Evolutionary conservation across 331 rosid species (phyloP).

Genomic region (Quercus lobata): DNA sequence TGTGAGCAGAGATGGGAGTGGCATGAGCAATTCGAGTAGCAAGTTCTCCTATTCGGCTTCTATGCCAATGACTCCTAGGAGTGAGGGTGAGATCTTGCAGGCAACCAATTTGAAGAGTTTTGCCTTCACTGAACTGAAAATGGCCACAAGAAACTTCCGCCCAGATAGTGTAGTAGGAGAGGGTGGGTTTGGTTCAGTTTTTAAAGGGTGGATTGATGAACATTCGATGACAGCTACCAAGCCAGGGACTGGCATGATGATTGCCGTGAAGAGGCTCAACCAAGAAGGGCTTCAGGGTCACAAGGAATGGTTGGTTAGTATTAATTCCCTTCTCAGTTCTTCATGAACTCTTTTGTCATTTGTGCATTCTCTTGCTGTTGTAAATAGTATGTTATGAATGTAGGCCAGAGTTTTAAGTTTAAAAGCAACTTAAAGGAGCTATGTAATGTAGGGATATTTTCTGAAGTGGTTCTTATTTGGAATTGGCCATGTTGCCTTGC

Average conservation of each 20-base stretch:
- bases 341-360: background rate
- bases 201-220: constrained; percentile 93
- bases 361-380: constrained; percentile 1
- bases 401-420: background rate
- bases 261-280: constrained; percentile 93
- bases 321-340: constrained; percentile 1
- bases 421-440: background rate
- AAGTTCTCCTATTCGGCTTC: constrained; percentile 51
- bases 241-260: constrained; percentile 72
- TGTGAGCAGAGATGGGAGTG: constrained; percentile 53
- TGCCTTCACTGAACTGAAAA: constrained; percentile 60
- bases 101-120: constrained; percentile 68
- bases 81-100: constrained; percentile 79
- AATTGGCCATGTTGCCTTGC: background rate
- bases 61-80: constrained; percentile 56
- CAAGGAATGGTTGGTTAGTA: constrained; percentile 93
- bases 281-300: constrained; percentile 94
- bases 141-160: constrained; percentile 86
- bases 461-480: background rate
- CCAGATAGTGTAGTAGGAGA: constrained; percentile 95
- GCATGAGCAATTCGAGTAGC: constrained; percentile 45
- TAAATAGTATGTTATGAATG: constrained; percentile 3
- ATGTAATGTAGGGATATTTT: background rate
- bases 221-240: constrained; percentile 61
- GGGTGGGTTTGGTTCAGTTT: constrained; percentile 98